Percentiles rank a stretch among this genome's conserved stretches.
phyloP scores from a whole-genome alignment of 768 basidiomycete genomes.

The Austroboletus eburneus region DNA sequence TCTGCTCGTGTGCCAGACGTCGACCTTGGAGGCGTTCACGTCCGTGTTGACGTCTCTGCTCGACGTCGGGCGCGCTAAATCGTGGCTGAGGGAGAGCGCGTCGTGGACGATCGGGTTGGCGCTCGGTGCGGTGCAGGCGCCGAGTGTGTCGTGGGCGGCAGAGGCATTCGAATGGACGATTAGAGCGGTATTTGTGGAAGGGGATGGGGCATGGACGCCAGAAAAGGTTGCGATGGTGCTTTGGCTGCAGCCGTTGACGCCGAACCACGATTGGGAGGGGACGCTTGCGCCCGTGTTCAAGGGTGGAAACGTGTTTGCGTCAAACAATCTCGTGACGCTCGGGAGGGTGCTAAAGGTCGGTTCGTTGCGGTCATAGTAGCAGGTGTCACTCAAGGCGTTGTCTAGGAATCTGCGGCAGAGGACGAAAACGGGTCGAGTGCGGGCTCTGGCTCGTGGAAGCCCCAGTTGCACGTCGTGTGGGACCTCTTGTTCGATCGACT shows the following conservation, averaged over 20 bases:
- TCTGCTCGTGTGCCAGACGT: slow-evolving; percentile 60
- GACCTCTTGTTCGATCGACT: slow-evolving; percentile 73
- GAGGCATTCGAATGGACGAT: slow-evolving; percentile 53
- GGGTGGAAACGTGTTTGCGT: slow-evolving; percentile 60
- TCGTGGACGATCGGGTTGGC: slow-evolving; percentile 79
- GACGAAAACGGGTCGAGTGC: slow-evolving; percentile 52
- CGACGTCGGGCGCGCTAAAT: slow-evolving; percentile 74
- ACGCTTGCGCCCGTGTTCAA: slow-evolving; percentile 74
- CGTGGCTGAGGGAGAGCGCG: slow-evolving; percentile 86
- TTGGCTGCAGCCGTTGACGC: slow-evolving; percentile 58
- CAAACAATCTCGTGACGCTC: slow-evolving; percentile 67
- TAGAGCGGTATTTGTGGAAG: slow-evolving; percentile 42
- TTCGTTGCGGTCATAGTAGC: neutral
- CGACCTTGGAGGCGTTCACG: slow-evolving; percentile 56
- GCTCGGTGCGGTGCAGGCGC: slow-evolving; percentile 53
- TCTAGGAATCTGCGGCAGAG: slow-evolving; percentile 54
- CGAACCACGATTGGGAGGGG: slow-evolving; percentile 63
- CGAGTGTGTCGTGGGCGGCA: slow-evolving; percentile 66
- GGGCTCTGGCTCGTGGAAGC: slow-evolving; percentile 69
- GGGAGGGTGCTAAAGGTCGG: slow-evolving; percentile 77
- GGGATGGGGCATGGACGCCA: slow-evolving; percentile 60
- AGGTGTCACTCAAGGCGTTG: neutral
- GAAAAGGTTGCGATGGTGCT: slow-evolving; percentile 84
- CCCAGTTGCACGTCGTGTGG: slow-evolving; percentile 93
- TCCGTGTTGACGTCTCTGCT: slow-evolving; percentile 58